Conservation (phyloP, 2,329 filamentous ascomycete species). For the Colletotrichum eremochloae region DNA sequence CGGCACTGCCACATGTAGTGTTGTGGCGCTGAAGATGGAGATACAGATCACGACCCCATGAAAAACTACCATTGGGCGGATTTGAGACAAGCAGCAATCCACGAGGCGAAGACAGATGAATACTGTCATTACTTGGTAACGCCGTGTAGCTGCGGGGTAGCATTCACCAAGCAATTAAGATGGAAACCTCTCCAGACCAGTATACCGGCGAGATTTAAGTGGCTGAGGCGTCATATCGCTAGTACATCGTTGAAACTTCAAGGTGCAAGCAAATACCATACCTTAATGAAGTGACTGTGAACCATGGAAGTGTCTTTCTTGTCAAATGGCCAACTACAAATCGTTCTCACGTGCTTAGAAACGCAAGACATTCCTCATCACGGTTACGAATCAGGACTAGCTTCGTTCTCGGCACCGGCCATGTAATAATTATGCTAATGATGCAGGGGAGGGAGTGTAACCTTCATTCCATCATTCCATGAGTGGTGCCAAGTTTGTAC, state of each 20-base stretch:
- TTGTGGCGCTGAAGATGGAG: not conserved
- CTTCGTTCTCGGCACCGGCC: not conserved
- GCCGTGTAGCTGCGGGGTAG: not conserved
- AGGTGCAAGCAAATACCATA: not conserved
- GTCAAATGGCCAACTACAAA: not conserved
- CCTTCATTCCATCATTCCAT: not conserved
- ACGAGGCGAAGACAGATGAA: not conserved
- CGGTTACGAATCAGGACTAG: not conserved
- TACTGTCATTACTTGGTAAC: too few relatives aligned
- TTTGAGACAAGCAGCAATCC: not conserved
- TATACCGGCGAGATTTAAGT: too few relatives aligned
- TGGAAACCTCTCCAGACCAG: not conserved
- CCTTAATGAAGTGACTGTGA: not conserved
- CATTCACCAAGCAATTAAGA: too few relatives aligned
- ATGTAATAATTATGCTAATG: not conserved
- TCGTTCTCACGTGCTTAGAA: not conserved
- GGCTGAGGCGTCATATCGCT: not conserved
- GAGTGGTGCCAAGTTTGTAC: constrained; percentile 24
- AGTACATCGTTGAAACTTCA: not conserved
- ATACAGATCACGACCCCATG: not conserved
- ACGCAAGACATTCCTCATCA: not conserved
- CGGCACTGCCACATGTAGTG: not conserved
- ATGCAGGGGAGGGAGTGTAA: not conserved
- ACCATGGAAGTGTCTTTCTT: not conserved
- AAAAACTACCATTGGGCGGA: not conserved